Base-by-base conservation (phyloP, 140 eudicot species). In the Cichorium intybus region DNA sequence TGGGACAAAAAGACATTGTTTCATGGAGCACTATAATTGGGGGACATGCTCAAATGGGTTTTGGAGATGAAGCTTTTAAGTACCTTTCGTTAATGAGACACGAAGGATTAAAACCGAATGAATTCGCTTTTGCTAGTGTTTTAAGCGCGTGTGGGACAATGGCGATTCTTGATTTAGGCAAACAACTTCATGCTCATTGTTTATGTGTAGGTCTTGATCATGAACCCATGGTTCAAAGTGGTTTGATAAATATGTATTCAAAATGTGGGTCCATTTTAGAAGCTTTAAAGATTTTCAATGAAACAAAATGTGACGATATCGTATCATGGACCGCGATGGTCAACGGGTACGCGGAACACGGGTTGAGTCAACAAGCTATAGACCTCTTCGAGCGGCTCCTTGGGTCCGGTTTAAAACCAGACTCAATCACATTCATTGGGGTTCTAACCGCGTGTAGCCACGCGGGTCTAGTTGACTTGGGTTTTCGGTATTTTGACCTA, bases 241-340 rank as follows among this genome's bases (percentile, higher is more conserved):
- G 90, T 60, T 75, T 93, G 58, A 88, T 93, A 62, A 88, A 77
- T 54, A 88, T 93, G 99, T 93, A 92, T 53, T 69, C 95, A 1
- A 93, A 93, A 76, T 88, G 99, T 37, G 99, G 99, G 56, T 77
- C 82, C 81, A 70, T 93, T 26, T 33, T 22, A 48, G 97, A 93
- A 43, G 90, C 99, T 26, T 75, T 77, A n/a, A 68, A 75, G 60
- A 71, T 73, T 28, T 93, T 88, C 51, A 73, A 74, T 1, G 76
- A 69, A 52, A 45, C 82, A 4, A 64, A 67, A 54, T 45, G 61
- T 28, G 69, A 81, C 24, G 99, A 88, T 76, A 80, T 88, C 0
- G 79, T 93, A 8, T 88, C 95, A 28, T 93, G 95, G 97, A 93
- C 99, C 4, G 85, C 95, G 29, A 88, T 88, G 99, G 84, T 93